Evolutionary conservation across 2,329 filamentous ascomycete species (phyloP), one percentile per base, ranked within the genome.

Genomic region (Aspergillus uvarum): DNA sequence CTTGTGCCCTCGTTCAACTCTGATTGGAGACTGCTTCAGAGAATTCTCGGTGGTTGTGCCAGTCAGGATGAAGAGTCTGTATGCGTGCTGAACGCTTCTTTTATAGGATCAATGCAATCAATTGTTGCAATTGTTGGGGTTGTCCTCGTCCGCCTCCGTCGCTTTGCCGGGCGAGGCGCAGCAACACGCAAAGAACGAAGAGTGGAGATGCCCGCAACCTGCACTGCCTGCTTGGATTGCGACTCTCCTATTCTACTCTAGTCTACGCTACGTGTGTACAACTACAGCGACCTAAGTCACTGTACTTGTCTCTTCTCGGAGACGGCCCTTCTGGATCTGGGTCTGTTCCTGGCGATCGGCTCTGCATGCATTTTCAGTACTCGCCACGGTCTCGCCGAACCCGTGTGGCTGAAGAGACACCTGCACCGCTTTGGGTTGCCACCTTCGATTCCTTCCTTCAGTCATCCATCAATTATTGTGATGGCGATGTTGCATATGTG

Each of bases 191-290:
- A 26, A 35, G 38, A 49, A 48, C 51, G 24, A 16, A 16, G 16
- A 26, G 52, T 55, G 59, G 60, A 50, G 47, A 51, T 51, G 26
- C 26, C 26, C 19, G 22, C 38, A 38, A 38, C 11, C 26, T 58
- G 61, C 61, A 63, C 61, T 61, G 61, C 61, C 50, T 61, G 31
- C 51, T 50, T 47, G 21, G 51, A 47, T 32, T 50, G 31, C 49
- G 56, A 50, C 24, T 42, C n/a, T 32, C 31, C 26, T 16, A 11
- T 38, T 42, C 47, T 24, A 16, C 47, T 48, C 47, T 21, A 51
- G 38, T 55, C 47, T 50, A 55, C 51, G 14, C 32, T 11, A 12
- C 12, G 12, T 16, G 32, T 16, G 11, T 10, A 35, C 32, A 35
- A 35, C 32, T 35, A 14, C 32, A 16, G 32, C 16, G 5, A 29